Evolutionary conservation across 106 monocot species (phyloP), one percentile per base, ranked within the genome.

Genomic region (Vanilla planifolia): DNA sequence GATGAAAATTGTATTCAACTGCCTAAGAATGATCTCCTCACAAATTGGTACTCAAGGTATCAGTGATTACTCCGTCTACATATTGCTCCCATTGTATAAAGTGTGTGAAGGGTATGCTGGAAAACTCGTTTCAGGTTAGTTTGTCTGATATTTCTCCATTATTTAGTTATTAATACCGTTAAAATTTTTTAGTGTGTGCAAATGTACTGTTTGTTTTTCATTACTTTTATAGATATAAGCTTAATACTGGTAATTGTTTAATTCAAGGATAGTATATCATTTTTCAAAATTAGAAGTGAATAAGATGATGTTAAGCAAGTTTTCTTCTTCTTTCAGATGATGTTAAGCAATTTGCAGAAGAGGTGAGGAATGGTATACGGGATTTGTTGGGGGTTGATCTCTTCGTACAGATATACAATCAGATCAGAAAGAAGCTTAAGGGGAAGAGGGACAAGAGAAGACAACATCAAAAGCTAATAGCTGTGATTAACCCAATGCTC

Each of bases 21-120:
- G 77, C 77, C 80, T 82, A 48, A 75, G 47, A 61, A 71, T 48
- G 62, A 73, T 98, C 45, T 72, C 80, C 42, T 74, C 61, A 19
- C 71, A 81, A 55, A 65, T 88, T 60, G 96, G 82, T 33, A 55
- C 57, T 30, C 75, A 79, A 71, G 84, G 55, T 22, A 81, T 76
- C 51, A 33, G 43, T 55, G 46, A 61, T 4, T 98, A 98, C 67
- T 84, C 74, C 17, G 10, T 59, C 35, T 60, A 82, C 27, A 43
- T 98, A 32, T 47, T 98, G 11, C 44, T 70, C 60, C 91, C 91
- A 11, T 47, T 98, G 16, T 98, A 98, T 63, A 92, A 85, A 81
- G 74, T 83, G 33, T 88, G 81, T 43, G 91, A 98, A 85, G 96
- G 91, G 62, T 85, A 82, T 73, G 63, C 90, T 28, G 96, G 96